Evolutionary conservation across 371 early-diverging fungal species (phyloP), one percentile per base, ranked within the genome.

Genomic region (Apophysomyces elegans): DNA sequence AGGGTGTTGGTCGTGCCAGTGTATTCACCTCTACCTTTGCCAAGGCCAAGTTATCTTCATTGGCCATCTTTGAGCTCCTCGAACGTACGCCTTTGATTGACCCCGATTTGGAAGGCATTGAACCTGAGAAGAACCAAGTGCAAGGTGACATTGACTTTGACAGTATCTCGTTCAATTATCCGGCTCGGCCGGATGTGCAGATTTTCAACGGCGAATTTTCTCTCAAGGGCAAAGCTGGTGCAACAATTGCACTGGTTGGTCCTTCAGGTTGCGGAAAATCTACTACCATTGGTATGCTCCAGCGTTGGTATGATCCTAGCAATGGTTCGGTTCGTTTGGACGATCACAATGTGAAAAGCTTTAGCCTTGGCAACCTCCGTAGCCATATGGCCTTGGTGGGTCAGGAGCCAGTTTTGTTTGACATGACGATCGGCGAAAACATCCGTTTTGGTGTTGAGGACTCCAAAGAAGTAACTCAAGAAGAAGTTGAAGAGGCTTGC

Each of bases 341-440:
- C 64, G 84, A 84, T n/a, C 64, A 78, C 35, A 84, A 91, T 66
- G 84, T 91, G 58, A 68, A 74, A 38, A 72, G 80, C 14, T 80
- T 88, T 69, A 77, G 80, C 41, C 67, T 90, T 37, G 70, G 74
- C 32, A 79, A 85, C 54, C 67, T 75, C 1, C 79, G 87, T 41
- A 45, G 71, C 16, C 75, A 77, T 26, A 84, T 95, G 66, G 86
- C 87, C 13, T 79, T 92, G 46, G 93, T 95, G 38, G 86, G 90
- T 26, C 96, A 96, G 77, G 94, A 94, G 57, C 93, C 93, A n/a
- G 81, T 86, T 7, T 70, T 95, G 56, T 93, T 94, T 72, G 86
- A 86, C 70, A 78, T 86, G 65, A 84, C 91, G 8, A 86, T 97
- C 64, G 75, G 74, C 14, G 89, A 94, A 5, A 97, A 96, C 75